Evolutionary conservation across 345 rosid genomes (phyloP).

Genomic region (Psidium friedrichsthalianum): DNA sequence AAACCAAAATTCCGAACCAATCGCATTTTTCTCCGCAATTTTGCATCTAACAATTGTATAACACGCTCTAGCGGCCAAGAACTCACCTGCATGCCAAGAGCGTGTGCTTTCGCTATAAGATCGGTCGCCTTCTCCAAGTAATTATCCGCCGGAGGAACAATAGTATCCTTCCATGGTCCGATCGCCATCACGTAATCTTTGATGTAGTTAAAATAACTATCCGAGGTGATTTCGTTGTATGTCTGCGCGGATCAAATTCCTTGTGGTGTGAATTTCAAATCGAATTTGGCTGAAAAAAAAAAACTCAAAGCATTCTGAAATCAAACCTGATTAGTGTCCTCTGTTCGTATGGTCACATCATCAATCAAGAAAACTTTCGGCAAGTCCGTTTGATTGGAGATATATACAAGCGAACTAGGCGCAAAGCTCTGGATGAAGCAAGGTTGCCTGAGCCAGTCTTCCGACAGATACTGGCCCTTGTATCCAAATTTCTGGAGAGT

Average conservation of each 20-base stretch:
- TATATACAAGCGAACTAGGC: constrained; percentile 22
- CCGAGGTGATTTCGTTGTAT: constrained; percentile 30
- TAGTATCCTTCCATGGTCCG: constrained; percentile 42
- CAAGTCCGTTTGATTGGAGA: constrained; percentile 19
- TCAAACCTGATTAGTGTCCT: constrained; percentile 35
- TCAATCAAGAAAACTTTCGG: constrained; percentile 31
- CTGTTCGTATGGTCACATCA: constrained; percentile 14
- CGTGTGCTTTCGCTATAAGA: constrained; percentile 34
- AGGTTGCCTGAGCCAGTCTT: constrained; percentile 30
- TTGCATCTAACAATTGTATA: not conserved
- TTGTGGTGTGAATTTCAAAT: too few relatives aligned
- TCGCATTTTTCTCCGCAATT: not conserved
- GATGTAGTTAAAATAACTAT: constrained; percentile 22
- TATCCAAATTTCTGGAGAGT: constrained; percentile 24
- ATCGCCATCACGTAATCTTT: constrained; percentile 33
- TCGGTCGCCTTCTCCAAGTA: constrained; percentile 23
- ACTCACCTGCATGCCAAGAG: constrained; percentile 25
- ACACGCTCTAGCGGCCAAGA: not conserved
- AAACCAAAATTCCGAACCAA: not conserved
- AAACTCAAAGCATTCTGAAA: too few relatives aligned
- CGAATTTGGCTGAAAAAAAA: too few relatives aligned
- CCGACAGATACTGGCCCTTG: constrained; percentile 28
- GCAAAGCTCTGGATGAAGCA: constrained; percentile 38
- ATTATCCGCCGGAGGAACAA: constrained; percentile 18
- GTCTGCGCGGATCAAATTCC: constrained; percentile 10